These are phyloP conservation scores for Lepiota brunneoincarnata DNA, from an alignment of 768 basidiomycete species.

Conservation along the genomic window DNA sequence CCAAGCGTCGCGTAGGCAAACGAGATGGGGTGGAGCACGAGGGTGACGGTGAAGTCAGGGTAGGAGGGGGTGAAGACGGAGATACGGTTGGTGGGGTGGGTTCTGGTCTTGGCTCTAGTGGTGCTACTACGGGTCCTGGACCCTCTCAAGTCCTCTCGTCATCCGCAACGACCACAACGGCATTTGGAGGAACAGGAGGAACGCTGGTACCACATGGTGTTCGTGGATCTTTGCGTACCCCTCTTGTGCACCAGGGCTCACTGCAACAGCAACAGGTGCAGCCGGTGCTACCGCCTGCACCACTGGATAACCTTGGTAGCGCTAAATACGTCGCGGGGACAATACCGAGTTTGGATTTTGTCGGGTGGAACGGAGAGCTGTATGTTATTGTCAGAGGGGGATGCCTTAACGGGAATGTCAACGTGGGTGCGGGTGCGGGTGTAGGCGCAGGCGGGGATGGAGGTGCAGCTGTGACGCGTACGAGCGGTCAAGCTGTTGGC, in stretches of 20 bases:
- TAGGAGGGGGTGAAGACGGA: neutral
- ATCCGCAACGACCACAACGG: no score
- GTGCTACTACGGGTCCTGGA: no score
- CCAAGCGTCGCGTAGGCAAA: neutral
- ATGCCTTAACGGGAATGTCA: neutral
- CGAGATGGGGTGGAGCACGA: slow-evolving; percentile 8
- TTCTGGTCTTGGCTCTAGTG: no score
- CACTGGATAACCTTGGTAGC: slow-evolving; percentile 29
- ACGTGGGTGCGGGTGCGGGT: neutral
- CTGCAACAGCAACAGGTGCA: neutral
- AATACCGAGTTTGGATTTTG: slow-evolving; percentile 56
- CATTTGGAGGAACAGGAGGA: no score
- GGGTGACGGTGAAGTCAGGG: neutral
- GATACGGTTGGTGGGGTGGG: neutral
- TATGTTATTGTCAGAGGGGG: slow-evolving; percentile 54
- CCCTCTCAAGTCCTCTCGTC: no score
- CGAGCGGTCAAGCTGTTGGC: no score
- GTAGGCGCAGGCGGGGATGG: neutral
- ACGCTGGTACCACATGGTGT: no score
- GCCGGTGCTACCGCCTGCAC: neutral
- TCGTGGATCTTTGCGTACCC: no score
- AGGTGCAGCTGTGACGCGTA: no score
- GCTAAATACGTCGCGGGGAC: slow-evolving; percentile 43
- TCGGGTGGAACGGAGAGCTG: slow-evolving; percentile 75
- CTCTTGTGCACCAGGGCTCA: no score